Percentiles rank a stretch among this genome's conserved stretches.
Conservation (phyloP, 2,329 filamentous ascomycete genomes). For the Neonectria magnoliae region DNA sequence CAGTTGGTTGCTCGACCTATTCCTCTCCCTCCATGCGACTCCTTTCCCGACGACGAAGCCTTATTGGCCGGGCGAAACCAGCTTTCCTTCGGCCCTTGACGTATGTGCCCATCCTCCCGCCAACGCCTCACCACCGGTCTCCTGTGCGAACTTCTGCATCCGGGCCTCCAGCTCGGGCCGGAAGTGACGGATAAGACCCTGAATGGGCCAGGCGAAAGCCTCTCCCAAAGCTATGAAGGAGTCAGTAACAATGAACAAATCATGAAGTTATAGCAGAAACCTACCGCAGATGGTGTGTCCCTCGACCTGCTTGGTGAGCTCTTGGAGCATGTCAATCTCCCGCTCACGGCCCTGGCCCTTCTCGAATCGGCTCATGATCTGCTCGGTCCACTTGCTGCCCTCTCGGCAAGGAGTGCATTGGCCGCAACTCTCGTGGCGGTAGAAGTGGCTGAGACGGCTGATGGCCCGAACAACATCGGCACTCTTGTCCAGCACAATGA, state of each 20-base stretch:
- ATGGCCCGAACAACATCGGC: slow-evolving; percentile 96
- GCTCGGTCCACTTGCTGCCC: slow-evolving; percentile 98
- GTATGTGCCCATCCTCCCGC: slow-evolving; percentile 90
- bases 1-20: slow-evolving; percentile 37
- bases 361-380: slow-evolving; percentile 98
- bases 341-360: slow-evolving; percentile 86
- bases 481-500: slow-evolving; percentile 99
- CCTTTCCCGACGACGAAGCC: slow-evolving; percentile 32
- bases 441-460: slow-evolving; percentile 92
- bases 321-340: slow-evolving; percentile 99
- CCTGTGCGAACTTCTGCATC: slow-evolving; percentile 81
- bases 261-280: slow-evolving; percentile 43
- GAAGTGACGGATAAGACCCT: slow-evolving; percentile 98
- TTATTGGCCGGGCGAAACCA: slow-evolving; percentile 92
- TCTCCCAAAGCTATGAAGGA: slow-evolving; percentile 78
- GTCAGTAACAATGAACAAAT: slow-evolving; percentile 42
- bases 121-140: slow-evolving; percentile 77
- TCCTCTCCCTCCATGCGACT: slow-evolving; percentile 25
- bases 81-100: slow-evolving; percentile 78
- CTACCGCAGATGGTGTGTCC: slow-evolving; percentile 97
- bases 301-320: slow-evolving; percentile 99
- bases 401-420: slow-evolving; percentile 99
- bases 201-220: slow-evolving; percentile 98
- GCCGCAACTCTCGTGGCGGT: slow-evolving; percentile 97
- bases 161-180: slow-evolving; percentile 92